A percentile compares a stretch with the other conserved stretches of the same genome.
These are phyloP conservation scores for Cyclotella baltica DNA, from an alignment of 108 stramenopile species.

Conservation along the genomic window DNA sequence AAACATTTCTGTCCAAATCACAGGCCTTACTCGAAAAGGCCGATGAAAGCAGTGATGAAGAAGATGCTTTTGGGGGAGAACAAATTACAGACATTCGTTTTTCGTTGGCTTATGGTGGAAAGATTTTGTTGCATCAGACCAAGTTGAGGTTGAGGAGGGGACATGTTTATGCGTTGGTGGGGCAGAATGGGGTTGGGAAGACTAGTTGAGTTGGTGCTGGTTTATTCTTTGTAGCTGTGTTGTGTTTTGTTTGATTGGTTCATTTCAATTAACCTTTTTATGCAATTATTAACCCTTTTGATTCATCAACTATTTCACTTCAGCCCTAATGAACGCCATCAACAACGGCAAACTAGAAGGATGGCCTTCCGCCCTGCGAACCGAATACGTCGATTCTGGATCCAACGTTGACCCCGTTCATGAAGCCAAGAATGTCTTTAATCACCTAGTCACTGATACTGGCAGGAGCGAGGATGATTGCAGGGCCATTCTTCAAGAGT, in stretches of 20 bases:
- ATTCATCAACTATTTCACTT: too few relatives aligned
- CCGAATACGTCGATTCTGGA: conserved; percentile 96
- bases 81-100: conserved; percentile 94
- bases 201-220: too few relatives aligned
- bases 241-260: too few relatives aligned
- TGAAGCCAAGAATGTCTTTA: conserved; percentile 77
- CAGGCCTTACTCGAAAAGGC: conserved; percentile 61
- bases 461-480: conserved; percentile 74
- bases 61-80: conserved; percentile 90
- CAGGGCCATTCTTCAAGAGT: conserved; percentile 68
- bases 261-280: too few relatives aligned
- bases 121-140: conserved; percentile 96
- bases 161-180: conserved; percentile 96
- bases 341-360: conserved; percentile 97
- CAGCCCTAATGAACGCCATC: conserved; percentile 97
- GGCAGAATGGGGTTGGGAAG: conserved; percentile 97
- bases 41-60: conserved; percentile 80
- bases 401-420: conserved; percentile 92
- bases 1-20: conserved; percentile 60
- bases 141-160: conserved; percentile 93
- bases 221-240: too few relatives aligned
- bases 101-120: conserved; percentile 97
- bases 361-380: conserved; percentile 89
- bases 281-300: too few relatives aligned
- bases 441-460: conserved; percentile 61